Evolutionary conservation across 345 rosid genomes (phyloP).

Genomic region (Psidium guajava): DNA sequence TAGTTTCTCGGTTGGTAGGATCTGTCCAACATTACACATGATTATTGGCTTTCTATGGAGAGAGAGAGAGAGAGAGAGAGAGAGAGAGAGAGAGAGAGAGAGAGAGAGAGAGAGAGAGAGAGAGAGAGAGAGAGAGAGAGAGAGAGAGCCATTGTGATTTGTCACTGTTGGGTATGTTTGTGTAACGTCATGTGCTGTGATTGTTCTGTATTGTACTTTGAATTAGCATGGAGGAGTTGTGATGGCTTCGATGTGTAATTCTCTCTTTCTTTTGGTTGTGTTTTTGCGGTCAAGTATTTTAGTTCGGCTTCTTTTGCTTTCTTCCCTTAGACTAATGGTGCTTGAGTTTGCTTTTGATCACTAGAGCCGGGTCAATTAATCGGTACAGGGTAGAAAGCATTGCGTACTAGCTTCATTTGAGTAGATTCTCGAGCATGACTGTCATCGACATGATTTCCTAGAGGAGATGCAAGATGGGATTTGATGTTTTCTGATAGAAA

Average conservation of each 20-base stretch:
- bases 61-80: no score
- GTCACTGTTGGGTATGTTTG: not conserved
- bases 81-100: no score
- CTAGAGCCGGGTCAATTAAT: not conserved
- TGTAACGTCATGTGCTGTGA: not conserved
- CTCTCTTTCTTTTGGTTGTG: not conserved
- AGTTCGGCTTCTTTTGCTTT: not conserved
- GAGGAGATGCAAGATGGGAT: not conserved
- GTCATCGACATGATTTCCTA: not conserved
- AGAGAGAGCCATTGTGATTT: not conserved
- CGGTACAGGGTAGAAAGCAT: not conserved
- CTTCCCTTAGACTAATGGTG: not conserved
- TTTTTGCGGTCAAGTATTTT: not conserved
- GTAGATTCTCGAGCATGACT: not conserved
- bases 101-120: no score
- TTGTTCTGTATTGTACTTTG: not conserved
- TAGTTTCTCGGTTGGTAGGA: not conserved
- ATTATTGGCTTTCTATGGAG: not conserved
- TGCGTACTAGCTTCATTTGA: not conserved
- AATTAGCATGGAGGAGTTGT: not conserved
- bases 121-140: no score
- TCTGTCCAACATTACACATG: not conserved
- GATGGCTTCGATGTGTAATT: not conserved
- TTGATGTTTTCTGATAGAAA: not conserved
- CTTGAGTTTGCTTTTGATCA: not conserved